Evolutionary conservation across 805 yeast species (phyloP).

Genomic region (Candida morakotiae): DNA sequence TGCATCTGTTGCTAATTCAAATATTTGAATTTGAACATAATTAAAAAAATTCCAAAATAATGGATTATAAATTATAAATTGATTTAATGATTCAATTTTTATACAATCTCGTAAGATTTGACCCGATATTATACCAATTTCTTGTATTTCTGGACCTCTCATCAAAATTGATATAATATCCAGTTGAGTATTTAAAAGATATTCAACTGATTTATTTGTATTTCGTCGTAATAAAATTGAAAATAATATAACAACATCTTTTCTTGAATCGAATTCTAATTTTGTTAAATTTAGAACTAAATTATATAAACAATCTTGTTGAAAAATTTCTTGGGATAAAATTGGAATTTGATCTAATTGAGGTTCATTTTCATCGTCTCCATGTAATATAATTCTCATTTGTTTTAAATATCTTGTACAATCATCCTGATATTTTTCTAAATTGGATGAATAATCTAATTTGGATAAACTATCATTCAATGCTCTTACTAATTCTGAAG

Average conservation of each 20-base stretch:
- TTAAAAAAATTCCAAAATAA: conserved; percentile 80
- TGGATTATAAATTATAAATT: conserved; percentile 54
- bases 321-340: conserved; percentile 75
- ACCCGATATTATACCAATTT: conserved; percentile 71
- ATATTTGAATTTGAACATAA: conserved; percentile 69
- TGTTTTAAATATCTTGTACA: conserved; percentile 61
- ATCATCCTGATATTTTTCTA: conserved; percentile 64
- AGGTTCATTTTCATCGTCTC: conserved; percentile 49
- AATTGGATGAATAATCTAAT: conserved; percentile 41
- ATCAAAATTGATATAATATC: conserved; percentile 60
- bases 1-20: conserved; percentile 89
- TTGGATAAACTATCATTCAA: conserved; percentile 70
- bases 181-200: conserved; percentile 58
- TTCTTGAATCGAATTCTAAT: conserved; percentile 86
- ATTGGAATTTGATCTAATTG: conserved; percentile 71
- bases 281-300: conserved; percentile 56
- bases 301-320: conserved; percentile 61
- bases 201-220: conserved; percentile 84
- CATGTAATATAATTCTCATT: conserved; percentile 61
- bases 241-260: conserved; percentile 72
- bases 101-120: conserved; percentile 80
- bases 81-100: conserved; percentile 67
- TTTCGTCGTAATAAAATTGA: conserved; percentile 75
- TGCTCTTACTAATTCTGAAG: conserved; percentile 74
- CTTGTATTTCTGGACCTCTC: conserved; percentile 69